Percentiles rank a stretch among this genome's conserved stretches.
Conservation (phyloP, 345 rosid species). For the Citrus inodora region DNA sequence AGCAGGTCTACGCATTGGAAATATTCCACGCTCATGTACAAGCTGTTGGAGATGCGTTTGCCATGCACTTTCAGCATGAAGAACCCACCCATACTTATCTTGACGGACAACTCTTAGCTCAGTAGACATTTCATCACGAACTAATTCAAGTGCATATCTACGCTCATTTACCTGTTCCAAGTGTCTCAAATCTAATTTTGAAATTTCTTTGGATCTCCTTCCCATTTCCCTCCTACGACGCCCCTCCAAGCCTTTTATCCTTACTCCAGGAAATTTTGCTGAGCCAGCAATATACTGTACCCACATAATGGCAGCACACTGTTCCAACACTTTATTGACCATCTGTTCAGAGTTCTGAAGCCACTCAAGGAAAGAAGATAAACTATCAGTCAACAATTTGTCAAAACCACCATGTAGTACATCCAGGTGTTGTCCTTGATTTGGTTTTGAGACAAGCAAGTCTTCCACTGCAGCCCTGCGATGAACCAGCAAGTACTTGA, state of each 20-base stretch:
- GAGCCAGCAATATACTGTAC: constrained; percentile 90
- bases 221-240: constrained; percentile 95
- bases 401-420: constrained; percentile 95
- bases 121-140: constrained; percentile 97
- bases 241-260: constrained; percentile 89
- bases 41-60: constrained; percentile 95
- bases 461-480: constrained; percentile 91
- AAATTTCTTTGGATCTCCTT: constrained; percentile 76
- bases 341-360: constrained; percentile 71
- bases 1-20: constrained; percentile 70
- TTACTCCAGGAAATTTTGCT: constrained; percentile 91
- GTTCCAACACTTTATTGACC: constrained; percentile 86
- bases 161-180: constrained; percentile 97
- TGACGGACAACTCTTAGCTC: constrained; percentile 99
- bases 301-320: constrained; percentile 98
- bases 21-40: constrained; percentile 95
- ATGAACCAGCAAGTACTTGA: constrained; percentile 81
- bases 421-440: constrained; percentile 80
- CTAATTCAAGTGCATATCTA: constrained; percentile 88
- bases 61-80: constrained; percentile 99
- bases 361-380: constrained; percentile 82
- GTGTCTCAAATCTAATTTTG: constrained; percentile 77
- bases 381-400: constrained; percentile 75
- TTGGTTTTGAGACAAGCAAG: constrained; percentile 80
- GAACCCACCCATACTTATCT: constrained; percentile 99